Evolutionary conservation across 2,329 filamentous ascomycete species (phyloP), one percentile per base, ranked within the genome.

Genomic region (Calonectria multiphialidica): DNA sequence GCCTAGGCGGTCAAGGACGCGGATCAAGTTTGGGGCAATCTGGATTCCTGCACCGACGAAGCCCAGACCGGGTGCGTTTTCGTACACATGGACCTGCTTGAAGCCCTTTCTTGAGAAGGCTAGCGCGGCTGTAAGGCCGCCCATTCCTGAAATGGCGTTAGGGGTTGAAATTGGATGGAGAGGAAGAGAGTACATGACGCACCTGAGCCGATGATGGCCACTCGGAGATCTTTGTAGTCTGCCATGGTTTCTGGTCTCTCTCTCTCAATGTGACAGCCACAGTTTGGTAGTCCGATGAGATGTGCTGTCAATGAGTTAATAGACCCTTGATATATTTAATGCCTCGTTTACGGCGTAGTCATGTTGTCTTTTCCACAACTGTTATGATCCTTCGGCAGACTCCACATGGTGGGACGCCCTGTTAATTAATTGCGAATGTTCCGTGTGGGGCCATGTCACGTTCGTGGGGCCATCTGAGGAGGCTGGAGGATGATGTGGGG

Each of bases 11-110:
- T 74, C 62, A 4, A 75, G 69, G 0, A 74, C 45, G 18, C 73
- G 73, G 42, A 75, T 45, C 47, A 75, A 44, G n/a, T 75, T 75
- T 23, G 73, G 73, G 10, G 72, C 65, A 18, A 75, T 70, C 44
- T 75, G 73, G 23, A 75, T 75, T 16, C 73, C 73, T 3, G 73
- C 73, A 13, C 73, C 73, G 1, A 75, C 72, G 16, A 75, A 75
- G 5, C 73, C 72, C 2, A 75, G 42, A 8, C 64, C 72, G 13
- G 72, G 65, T 8, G 73, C 73, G 9, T 72, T 49, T 18, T 75
- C 73, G 37, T 72, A 75, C 16, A 74, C 55, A 21, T 72, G 53
- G 21, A 75, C 47, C 23, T 75, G 49, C 12, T 63, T 75, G 40
- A 75, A 75, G 18, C 72, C 73, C 23, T 74, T 75, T 23, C 59